These are phyloP conservation scores for Nothophaeocryptopus gaeumannii DNA, from an alignment of 2,329 filamentous ascomycete species.

Conservation along the genomic window DNA sequence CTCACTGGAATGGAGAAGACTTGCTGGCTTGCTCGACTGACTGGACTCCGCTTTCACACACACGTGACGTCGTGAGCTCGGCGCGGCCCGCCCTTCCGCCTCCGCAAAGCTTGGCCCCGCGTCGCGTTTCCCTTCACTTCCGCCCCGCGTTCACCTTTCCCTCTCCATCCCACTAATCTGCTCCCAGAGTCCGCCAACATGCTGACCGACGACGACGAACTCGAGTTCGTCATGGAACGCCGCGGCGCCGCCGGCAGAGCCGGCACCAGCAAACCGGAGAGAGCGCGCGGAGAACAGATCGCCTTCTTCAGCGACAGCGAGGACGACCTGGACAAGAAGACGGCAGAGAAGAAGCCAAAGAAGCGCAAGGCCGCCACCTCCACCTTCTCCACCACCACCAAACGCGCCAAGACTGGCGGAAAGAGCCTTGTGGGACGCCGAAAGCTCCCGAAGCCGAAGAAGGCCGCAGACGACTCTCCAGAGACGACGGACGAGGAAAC, in stretches of 20 bases:
- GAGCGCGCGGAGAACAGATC: constrained; percentile 16
- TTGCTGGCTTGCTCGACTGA: background rate
- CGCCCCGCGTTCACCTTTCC: background rate
- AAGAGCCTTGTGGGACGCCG: constrained; percentile 36
- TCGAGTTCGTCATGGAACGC: no score
- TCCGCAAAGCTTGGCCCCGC: background rate
- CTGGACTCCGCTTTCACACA: background rate
- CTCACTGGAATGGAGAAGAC: no score
- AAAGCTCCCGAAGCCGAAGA: constrained; percentile 23
- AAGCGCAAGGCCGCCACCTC: constrained; percentile 56
- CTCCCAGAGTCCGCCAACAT: no score
- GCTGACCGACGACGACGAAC: no score
- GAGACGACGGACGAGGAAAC: constrained; percentile 49
- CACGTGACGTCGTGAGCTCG: background rate
- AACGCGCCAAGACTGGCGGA: constrained; percentile 33
- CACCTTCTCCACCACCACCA: constrained; percentile 48
- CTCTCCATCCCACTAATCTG: no score
- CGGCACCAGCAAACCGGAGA: background rate
- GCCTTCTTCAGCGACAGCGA: constrained; percentile 16
- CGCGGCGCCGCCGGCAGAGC: no score
- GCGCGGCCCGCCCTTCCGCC: constrained; percentile 1
- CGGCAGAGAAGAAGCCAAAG: constrained; percentile 63
- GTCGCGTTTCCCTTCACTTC: background rate
- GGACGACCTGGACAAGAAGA: constrained; percentile 59
- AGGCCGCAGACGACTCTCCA: constrained; percentile 26